phyloP scores from a whole-genome alignment of 352 stramenopile genomes.

The Elongisporangium senticosum region DNA sequence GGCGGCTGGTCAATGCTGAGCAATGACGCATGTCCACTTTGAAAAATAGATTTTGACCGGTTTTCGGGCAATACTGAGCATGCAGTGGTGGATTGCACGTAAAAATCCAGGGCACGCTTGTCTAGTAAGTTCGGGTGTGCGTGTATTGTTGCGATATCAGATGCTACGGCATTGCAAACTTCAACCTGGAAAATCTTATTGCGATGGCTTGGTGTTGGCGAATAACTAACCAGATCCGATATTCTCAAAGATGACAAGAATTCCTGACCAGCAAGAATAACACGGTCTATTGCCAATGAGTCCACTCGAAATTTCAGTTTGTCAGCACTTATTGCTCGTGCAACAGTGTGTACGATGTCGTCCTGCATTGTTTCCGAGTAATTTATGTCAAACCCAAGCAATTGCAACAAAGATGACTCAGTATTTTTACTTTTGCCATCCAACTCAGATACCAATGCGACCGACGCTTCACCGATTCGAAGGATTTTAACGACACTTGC shows the following conservation, averaged over 20 bases:
- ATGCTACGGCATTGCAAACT: slow-evolving; percentile 13
- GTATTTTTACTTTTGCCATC: background rate
- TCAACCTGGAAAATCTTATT: slow-evolving; percentile 25
- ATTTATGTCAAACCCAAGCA: slow-evolving; percentile 15
- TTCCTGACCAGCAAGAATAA: background rate
- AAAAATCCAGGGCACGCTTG: slow-evolving; percentile 17
- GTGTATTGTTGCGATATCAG: slow-evolving; percentile 13
- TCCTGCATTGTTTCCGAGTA: background rate
- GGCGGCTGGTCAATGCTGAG: background rate
- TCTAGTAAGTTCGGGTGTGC: slow-evolving; percentile 18
- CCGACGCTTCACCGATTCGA: slow-evolving; percentile 15
- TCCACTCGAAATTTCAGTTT: background rate
- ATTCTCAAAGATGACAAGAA: background rate
- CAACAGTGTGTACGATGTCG: background rate
- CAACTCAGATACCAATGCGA: slow-evolving; percentile 5
- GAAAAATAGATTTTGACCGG: slow-evolving; percentile 1
- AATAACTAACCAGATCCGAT: background rate
- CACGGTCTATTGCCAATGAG: background rate
- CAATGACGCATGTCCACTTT: background rate
- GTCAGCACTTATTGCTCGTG: background rate
- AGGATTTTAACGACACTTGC: slow-evolving; percentile 8
- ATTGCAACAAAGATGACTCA: slow-evolving; percentile 10
- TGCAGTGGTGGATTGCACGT: slow-evolving; percentile 23
- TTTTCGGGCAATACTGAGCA: slow-evolving; percentile 1
- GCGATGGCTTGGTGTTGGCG: background rate